Conservation (phyloP, 164 flowering plant genomes). For the Annona cherimola region DNA sequence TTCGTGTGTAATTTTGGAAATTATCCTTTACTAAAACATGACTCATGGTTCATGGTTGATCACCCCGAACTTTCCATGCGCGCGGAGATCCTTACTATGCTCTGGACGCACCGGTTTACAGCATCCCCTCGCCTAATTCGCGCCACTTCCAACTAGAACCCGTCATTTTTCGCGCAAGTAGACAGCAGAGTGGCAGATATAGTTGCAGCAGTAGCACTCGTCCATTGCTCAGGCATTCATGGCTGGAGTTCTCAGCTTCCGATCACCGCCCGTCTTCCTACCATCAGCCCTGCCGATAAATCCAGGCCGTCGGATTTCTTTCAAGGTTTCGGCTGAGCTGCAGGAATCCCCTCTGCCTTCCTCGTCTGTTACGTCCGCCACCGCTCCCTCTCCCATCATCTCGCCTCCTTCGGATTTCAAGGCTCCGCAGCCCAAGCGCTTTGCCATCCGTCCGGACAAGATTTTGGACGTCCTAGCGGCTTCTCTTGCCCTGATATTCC, state of each 20-base stretch:
- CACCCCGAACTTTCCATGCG: too few relatives aligned
- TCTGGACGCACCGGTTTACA: too few relatives aligned
- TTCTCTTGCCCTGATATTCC: conserved; percentile 59
- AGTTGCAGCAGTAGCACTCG: background rate
- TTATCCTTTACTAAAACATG: too few relatives aligned
- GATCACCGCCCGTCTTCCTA: conserved; percentile 27
- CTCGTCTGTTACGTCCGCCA: conserved; percentile 20
- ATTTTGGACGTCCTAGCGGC: conserved; percentile 58
- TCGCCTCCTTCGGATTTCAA: conserved; percentile 77
- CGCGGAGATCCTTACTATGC: too few relatives aligned
- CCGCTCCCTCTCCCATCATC: conserved; percentile 19
- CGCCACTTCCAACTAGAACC: conserved; percentile 2
- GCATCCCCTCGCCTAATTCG: background rate
- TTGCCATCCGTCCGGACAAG: conserved; percentile 63
- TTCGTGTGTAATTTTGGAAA: too few relatives aligned
- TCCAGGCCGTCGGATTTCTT: conserved; percentile 1
- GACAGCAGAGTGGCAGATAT: background rate
- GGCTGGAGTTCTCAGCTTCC: conserved; percentile 49
- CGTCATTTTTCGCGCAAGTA: background rate
- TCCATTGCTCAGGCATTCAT: conserved; percentile 18
- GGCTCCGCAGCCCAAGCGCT: conserved; percentile 75
- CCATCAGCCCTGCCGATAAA: conserved; percentile 15
- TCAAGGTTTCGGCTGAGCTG: conserved; percentile 22
- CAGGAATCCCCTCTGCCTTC: conserved; percentile 24
- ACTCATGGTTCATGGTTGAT: too few relatives aligned